Evolutionary conservation across 805 yeast species (phyloP).

Genomic region (Spathaspora gorwiae): DNA sequence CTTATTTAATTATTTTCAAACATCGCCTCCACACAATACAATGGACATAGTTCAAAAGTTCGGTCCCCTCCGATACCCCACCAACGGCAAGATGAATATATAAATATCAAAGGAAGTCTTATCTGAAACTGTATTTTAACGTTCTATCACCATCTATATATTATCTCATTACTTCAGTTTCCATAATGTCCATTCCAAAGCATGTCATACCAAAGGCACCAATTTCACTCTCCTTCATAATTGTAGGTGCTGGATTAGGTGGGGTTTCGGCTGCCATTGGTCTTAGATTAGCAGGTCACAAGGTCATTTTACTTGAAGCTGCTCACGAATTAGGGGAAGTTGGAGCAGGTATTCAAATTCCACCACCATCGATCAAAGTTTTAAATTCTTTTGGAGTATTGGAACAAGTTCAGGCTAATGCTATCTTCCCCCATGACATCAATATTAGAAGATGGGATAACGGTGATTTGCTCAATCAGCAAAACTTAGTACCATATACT

Average conservation of each 20-base stretch:
- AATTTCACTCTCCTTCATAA: slow-evolving; percentile 12
- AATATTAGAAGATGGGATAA: slow-evolving; percentile 13
- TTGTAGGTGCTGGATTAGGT: slow-evolving; percentile 28
- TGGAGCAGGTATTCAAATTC: slow-evolving; percentile 31
- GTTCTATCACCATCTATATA: too few relatives aligned
- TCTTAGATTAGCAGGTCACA: slow-evolving; percentile 18
- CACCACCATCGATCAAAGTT: slow-evolving; percentile 22
- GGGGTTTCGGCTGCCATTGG: slow-evolving; percentile 26
- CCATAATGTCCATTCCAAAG: slow-evolving; percentile 1
- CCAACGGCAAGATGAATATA: too few relatives aligned
- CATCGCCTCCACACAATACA: too few relatives aligned
- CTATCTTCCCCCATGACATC: slow-evolving; percentile 13
- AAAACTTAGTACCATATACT: slow-evolving; percentile 15
- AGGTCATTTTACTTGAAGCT: slow-evolving; percentile 20
- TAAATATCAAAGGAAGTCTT: too few relatives aligned
- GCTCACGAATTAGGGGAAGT: slow-evolving; percentile 24
- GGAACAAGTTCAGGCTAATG: slow-evolving; percentile 7
- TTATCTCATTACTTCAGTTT: background rate
- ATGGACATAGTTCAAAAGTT: too few relatives aligned
- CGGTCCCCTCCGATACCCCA: too few relatives aligned
- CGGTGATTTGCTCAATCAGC: slow-evolving; percentile 15
- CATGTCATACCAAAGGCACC: slow-evolving; percentile 7
- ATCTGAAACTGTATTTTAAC: too few relatives aligned
- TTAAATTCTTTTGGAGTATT: slow-evolving; percentile 16
- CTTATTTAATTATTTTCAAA: too few relatives aligned